Evolutionary conservation across 768 basidiomycete species (phyloP), one percentile per base, ranked within the genome.

Genomic region (Auricularia heimuer): DNA sequence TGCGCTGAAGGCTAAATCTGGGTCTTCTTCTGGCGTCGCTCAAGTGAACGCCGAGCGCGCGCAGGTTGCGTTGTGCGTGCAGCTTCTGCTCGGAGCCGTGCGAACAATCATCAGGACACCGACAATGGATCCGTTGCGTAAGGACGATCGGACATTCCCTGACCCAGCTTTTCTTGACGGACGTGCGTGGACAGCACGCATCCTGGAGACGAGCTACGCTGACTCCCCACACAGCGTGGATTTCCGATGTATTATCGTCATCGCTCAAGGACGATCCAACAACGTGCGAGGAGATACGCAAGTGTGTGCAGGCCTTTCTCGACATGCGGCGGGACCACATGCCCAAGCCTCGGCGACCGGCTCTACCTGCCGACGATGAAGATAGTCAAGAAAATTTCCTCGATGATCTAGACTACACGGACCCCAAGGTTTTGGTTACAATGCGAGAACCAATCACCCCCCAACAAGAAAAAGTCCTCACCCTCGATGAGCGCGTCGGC

Each of bases 381-480:
- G 91, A 92, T 66, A 92, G 88, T 67, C 90, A 94, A 70, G 90
- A 92, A 16, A 76, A 88, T 64, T 77, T 85, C 29, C 76, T 82
- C 63, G 88, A 91, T 69, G 39, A 42, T 42, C 8, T 8, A 7
- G 39, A 42, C 8, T 7, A 42, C 8, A 14, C 7, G 39, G 39
- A 42, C 29, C 86, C 85, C 24, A 80, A 78, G 16, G 71, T 89
- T 1, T 70, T 82, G 18, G 85, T 83, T 35, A 78, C 85, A 6
- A 77, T 89, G 6, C 82, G 79, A 18, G 77, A 42, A 74, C 10
- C 75, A 72, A 14, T 73, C 65, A 2, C 69, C 70, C 3, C 29
- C 29, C 29, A 29, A 29, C 29, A 29, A 29, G 29, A 29, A 29
- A 29, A 29, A 64, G 69, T 6, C 45, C 71, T n/a, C 65, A 63